Conservation (phyloP, 2,329 filamentous ascomycete genomes). For the Aspergillus vadensis region DNA sequence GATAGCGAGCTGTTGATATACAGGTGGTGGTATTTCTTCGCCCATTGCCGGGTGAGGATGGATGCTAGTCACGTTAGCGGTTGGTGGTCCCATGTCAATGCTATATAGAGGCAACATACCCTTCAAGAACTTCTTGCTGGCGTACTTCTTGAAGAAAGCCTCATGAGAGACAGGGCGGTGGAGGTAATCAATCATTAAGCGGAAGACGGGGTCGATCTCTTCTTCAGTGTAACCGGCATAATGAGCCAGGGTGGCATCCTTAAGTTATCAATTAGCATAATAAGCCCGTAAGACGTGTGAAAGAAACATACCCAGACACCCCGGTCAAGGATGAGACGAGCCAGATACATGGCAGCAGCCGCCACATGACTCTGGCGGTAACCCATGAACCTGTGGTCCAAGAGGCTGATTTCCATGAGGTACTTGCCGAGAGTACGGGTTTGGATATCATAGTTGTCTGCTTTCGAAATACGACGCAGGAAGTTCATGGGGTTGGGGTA, state of each 20-base stretch:
- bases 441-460: slow-evolving; percentile 98
- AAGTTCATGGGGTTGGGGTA: slow-evolving; percentile 99
- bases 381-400: slow-evolving; percentile 91
- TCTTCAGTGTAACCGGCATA: slow-evolving; percentile 93
- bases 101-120: slow-evolving; percentile 60
- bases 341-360: slow-evolving; percentile 91
- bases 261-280: slow-evolving; percentile 39
- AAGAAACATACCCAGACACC: slow-evolving; percentile 78
- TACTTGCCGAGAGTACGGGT: slow-evolving; percentile 97
- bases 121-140: slow-evolving; percentile 98
- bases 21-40: slow-evolving; percentile 68
- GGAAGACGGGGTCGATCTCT: slow-evolving; percentile 88
- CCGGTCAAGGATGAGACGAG: slow-evolving; percentile 84
- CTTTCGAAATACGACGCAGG: slow-evolving; percentile 95
- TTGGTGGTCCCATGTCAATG: not conserved
- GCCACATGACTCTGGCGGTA: slow-evolving; percentile 88
- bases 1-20: slow-evolving; percentile 39
- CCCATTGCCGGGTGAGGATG: slow-evolving; percentile 88
- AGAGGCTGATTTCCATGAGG: slow-evolving; percentile 91
- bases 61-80: slow-evolving; percentile 64
- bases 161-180: slow-evolving; percentile 87
- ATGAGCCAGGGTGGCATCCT: slow-evolving; percentile 83
- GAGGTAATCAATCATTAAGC: slow-evolving; percentile 95
- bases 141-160: slow-evolving; percentile 99
- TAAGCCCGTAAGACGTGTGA: not conserved